Evolutionary conservation across 2,329 filamentous ascomycete genomes (phyloP).

Genomic region (Iodosphaeria phyllophila): DNA sequence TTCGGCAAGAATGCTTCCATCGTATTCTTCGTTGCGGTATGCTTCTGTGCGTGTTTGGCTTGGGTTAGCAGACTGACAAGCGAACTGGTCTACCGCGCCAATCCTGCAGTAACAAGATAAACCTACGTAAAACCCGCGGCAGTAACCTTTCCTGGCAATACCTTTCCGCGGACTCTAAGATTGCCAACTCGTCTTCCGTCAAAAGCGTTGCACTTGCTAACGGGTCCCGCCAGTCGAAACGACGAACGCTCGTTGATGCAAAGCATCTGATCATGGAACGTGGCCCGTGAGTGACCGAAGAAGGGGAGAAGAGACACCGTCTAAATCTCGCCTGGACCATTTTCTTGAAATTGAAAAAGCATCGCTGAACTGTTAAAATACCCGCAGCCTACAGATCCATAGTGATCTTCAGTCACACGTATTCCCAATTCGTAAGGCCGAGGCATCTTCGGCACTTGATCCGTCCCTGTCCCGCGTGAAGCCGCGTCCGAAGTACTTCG

Average conservation of each 20-base stretch:
- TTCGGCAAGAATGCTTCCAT: constrained; percentile 67
- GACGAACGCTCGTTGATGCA: constrained; percentile 11
- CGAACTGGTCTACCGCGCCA: background rate
- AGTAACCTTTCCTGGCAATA: constrained; percentile 86
- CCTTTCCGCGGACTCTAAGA: constrained; percentile 74
- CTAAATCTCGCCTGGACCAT: too few relatives aligned
- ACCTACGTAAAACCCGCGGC: constrained; percentile 68
- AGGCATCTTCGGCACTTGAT: too few relatives aligned
- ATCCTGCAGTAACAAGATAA: constrained; percentile 2
- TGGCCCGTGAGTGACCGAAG: too few relatives aligned
- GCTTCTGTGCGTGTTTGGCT: constrained; percentile 9
- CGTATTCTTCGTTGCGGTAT: constrained; percentile 69
- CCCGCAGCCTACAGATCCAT: too few relatives aligned
- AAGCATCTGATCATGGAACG: too few relatives aligned
- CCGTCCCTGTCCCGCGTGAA: too few relatives aligned
- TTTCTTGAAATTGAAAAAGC: too few relatives aligned
- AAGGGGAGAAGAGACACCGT: too few relatives aligned
- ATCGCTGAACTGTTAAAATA: too few relatives aligned
- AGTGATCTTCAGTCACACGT: too few relatives aligned
- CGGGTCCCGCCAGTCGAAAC: constrained; percentile 87
- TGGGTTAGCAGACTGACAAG: constrained; percentile 1
- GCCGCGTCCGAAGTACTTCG: too few relatives aligned
- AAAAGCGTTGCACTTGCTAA: constrained; percentile 55
- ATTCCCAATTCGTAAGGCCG: too few relatives aligned
- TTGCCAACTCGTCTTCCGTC: constrained; percentile 80